Evolutionary conservation across 2,329 filamentous ascomycete species (phyloP).

Genomic region (Aspergillus novoparasiticus): DNA sequence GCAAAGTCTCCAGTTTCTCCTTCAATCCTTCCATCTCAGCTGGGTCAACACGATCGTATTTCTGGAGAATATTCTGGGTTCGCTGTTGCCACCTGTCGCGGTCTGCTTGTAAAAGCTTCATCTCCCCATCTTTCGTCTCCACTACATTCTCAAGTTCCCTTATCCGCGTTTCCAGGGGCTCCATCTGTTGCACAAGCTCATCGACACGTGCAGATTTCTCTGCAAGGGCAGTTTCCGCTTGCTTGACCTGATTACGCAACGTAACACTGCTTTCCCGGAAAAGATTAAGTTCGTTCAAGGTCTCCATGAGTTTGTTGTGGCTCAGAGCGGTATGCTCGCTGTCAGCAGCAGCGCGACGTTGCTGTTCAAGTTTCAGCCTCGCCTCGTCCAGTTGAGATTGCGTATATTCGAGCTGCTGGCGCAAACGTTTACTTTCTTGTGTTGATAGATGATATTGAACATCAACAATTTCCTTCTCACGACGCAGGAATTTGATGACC

Average conservation of each 20-base stretch:
- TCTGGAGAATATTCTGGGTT: conserved; percentile 91
- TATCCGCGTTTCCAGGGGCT: conserved; percentile 79
- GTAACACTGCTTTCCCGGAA: conserved; percentile 95
- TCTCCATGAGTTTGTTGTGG: conserved; percentile 90
- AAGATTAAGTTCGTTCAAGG: conserved; percentile 91
- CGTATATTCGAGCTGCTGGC: conserved; percentile 85
- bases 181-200: conserved; percentile 71
- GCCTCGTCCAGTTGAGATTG: conserved; percentile 88
- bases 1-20: conserved; percentile 68
- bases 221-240: conserved; percentile 73
- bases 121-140: conserved; percentile 80
- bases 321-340: conserved; percentile 72
- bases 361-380: conserved; percentile 85
- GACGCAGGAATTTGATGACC: conserved; percentile 85
- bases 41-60: conserved; percentile 93
- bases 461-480: conserved; percentile 96
- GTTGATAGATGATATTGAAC: conserved; percentile 91
- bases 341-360: conserved; percentile 75
- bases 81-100: conserved; percentile 95
- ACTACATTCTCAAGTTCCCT: conserved; percentile 80
- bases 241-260: conserved; percentile 80
- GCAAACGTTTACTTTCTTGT: conserved; percentile 83
- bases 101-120: conserved; percentile 86
- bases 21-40: conserved; percentile 90
- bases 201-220: conserved; percentile 76